A percentile compares a stretch with the other conserved stretches of the same genome.
Evolutionary conservation across 2,329 filamentous ascomycete genomes (phyloP).

Genomic region (Dothideomycetes sp.): DNA sequence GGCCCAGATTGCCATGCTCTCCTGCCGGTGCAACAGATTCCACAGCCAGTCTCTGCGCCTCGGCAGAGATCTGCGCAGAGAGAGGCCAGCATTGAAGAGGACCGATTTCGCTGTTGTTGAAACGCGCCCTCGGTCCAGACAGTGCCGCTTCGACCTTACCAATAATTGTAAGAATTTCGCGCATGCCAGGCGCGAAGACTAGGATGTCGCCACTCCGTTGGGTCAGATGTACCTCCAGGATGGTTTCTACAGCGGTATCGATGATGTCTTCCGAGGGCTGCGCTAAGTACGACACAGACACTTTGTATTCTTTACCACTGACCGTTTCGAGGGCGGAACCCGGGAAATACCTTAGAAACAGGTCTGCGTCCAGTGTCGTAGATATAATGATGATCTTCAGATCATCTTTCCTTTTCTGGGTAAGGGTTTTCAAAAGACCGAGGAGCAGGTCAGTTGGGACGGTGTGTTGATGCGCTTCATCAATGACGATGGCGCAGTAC

Average conservation of each 20-base stretch:
- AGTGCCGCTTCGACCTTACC: neutral
- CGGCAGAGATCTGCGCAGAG: neutral
- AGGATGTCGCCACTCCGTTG: neutral
- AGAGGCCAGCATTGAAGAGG: neutral
- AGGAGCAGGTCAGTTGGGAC: neutral
- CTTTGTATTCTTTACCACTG: constrained; percentile 1
- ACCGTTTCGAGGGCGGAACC: constrained; percentile 1
- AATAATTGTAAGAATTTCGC: neutral
- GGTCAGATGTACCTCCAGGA: neutral
- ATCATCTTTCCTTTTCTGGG: neutral
- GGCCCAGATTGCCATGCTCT: too few relatives aligned
- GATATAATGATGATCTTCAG: constrained; percentile 2
- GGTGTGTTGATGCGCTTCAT: constrained; percentile 2
- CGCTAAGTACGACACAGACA: neutral
- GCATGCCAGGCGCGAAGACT: neutral
- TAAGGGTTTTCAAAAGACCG: neutral
- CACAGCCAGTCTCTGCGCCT: neutral
- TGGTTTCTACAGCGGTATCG: too few relatives aligned
- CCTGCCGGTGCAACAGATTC: neutral
- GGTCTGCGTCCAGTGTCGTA: neutral
- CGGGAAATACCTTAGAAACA: constrained; percentile 1
- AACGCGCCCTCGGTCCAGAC: neutral
- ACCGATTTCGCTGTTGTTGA: neutral
- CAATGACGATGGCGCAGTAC: constrained; percentile 1
- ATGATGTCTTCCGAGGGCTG: neutral